Percentiles rank a stretch among this genome's conserved stretches.
These are phyloP conservation scores for Coniochaeta ligniaria DNA, from an alignment of 2,329 filamentous ascomycete species.

Conservation along the genomic window DNA sequence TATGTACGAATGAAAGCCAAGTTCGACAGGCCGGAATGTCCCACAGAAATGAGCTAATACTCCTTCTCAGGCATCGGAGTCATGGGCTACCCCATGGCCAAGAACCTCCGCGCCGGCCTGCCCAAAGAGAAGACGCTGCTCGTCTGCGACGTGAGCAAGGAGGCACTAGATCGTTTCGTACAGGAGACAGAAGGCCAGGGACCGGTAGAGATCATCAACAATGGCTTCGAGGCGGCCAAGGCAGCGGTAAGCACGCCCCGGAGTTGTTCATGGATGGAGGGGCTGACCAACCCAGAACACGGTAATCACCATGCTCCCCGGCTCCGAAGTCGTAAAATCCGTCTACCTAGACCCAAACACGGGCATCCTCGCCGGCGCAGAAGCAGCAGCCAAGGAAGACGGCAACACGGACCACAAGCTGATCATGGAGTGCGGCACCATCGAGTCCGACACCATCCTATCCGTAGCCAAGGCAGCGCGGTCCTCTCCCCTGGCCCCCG, in stretches of 20 bases:
- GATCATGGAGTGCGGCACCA: constrained; percentile 23
- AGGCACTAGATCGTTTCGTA: constrained; percentile 27
- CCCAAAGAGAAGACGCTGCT: constrained; percentile 15
- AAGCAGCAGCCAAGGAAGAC: background rate
- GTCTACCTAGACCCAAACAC: constrained; percentile 27
- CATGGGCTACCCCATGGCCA: constrained; percentile 27
- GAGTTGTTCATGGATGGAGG: too few species aligned
- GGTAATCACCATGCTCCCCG: constrained; percentile 33
- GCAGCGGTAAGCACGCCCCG: constrained; percentile 18
- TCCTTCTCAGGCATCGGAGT: constrained; percentile 19
- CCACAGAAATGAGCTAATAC: constrained; percentile 4
- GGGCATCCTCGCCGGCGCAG: constrained; percentile 22
- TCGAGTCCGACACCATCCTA: constrained; percentile 25
- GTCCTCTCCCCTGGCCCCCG: constrained; percentile 20
- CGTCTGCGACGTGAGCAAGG: constrained; percentile 26
- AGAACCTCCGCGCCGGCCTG: constrained; percentile 20
- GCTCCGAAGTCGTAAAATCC: constrained; percentile 23
- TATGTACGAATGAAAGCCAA: constrained; percentile 5
- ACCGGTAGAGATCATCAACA: constrained; percentile 24
- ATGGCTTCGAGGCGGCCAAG: constrained; percentile 28
- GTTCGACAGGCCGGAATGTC: background rate
- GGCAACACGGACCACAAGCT: constrained; percentile 12
- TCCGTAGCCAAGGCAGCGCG: constrained; percentile 50
- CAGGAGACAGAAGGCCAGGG: constrained; percentile 24
- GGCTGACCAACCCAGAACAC: constrained; percentile 16